Conservation (phyloP, 139 green algal species). For the Coelastrella sp. region DNA sequence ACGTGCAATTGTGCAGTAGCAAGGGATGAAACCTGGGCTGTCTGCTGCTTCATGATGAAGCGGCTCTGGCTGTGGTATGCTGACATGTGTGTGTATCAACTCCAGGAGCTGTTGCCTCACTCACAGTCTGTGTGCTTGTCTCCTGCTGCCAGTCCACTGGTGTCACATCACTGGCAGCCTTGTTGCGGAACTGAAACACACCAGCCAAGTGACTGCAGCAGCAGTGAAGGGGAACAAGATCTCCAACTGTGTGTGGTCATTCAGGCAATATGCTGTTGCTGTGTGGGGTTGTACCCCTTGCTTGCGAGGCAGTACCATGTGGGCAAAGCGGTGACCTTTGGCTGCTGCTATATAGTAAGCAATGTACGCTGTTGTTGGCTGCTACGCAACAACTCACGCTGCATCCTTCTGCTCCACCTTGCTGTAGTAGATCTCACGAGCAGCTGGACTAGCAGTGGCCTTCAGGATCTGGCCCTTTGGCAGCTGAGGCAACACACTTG, state of each 20-base stretch:
- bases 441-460: conserved; percentile 60
- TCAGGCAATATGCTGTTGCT: too few relatives aligned
- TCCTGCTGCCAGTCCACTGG: conserved; percentile 36
- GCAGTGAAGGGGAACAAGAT: too few relatives aligned
- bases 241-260: too few relatives aligned
- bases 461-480: conserved; percentile 25
- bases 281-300: too few relatives aligned
- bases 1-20: not conserved
- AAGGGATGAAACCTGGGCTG: not conserved
- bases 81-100: not conserved
- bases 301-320: too few relatives aligned
- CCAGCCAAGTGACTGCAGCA: conserved; percentile 27
- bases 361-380: not conserved
- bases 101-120: not conserved
- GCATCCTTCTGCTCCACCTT: conserved; percentile 63
- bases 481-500: conserved; percentile 52
- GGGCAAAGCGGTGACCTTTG: too few relatives aligned
- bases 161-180: not conserved
- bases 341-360: too few relatives aligned
- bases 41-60: not conserved
- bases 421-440: conserved; percentile 64
- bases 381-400: not conserved
- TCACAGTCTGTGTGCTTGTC: not conserved
- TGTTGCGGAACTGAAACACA: conserved; percentile 46
- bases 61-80: too few relatives aligned